Base-by-base conservation (phyloP, 2,329 filamentous ascomycete species). In the Cladosporium colombiae region DNA sequence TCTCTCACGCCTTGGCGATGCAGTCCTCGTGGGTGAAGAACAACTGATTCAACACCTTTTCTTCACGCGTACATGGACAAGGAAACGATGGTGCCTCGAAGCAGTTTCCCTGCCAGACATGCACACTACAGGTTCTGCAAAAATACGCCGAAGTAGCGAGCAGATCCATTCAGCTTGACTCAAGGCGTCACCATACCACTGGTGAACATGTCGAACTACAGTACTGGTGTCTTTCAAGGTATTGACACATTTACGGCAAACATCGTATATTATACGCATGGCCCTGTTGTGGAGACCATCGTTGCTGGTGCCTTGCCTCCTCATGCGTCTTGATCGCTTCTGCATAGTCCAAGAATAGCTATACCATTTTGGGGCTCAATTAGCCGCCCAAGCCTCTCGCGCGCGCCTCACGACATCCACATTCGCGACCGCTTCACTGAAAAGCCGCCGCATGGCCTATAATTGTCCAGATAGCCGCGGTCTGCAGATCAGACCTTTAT, bases 391-490 rank as follows among this genome's bases (percentile, higher is more conserved):
- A 18, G n/a, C 18, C 31, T 25, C 31, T 56, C 49, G 49, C 50
- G 61, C 61, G 61, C 61, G 61, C 35, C 61, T 44, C 14, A 31
- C n/a, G 21, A 13, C 35, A 16, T 56, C 44, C 35, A 10, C 14
- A 18, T 40, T 40, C 18, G 46, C 49, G 46, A 40, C 16, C 5
- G 23, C 52, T 16, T 33, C 46, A 23, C 13, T 16, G 13, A 16
- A 59, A 7, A 21, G 7, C 29, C 31, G 18, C 44, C 31, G n/a
- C 58, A 18, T 29, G 16, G n/a, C 44, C 25, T 56, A 44, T 31
- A 46, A 63, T 63, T 35, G 49, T 33, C 18, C 50, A 16, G 16
- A 74, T 72, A 74, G 70, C 71, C 74, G 74, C 74, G 73, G 69
- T 65, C 70, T 68, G 68, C 65, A 61, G 65, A 64, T 52, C 49